Conservation (phyloP, 139 green algal species). For the Chlorella sp. region DNA sequence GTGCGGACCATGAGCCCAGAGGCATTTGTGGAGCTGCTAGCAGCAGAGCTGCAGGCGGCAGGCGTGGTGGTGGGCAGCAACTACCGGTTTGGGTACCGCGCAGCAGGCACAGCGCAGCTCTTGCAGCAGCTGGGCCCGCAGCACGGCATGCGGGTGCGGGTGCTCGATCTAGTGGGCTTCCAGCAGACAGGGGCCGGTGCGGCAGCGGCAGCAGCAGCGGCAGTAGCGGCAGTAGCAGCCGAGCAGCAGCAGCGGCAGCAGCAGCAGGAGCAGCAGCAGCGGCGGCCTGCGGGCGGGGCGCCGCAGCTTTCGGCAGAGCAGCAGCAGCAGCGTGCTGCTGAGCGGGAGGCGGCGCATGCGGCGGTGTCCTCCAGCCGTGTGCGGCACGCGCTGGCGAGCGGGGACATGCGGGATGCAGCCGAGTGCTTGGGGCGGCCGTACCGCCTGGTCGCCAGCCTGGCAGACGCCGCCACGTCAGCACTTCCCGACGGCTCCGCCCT, state of each 20-base stretch:
- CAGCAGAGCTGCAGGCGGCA: conserved; percentile 70
- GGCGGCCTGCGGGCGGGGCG: background rate
- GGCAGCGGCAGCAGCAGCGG: background rate
- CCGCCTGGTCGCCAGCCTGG: conserved; percentile 35
- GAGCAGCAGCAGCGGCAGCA: conserved; percentile 4
- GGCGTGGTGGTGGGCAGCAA: conserved; percentile 90
- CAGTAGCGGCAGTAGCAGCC: background rate
- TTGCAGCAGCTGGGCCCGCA: conserved; percentile 62
- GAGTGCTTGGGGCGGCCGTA: conserved; percentile 43
- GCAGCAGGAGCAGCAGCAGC: background rate
- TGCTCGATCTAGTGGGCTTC: conserved; percentile 63
- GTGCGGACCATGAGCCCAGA: conserved; percentile 80
- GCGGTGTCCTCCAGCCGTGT: conserved; percentile 65
- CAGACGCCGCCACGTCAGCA: background rate
- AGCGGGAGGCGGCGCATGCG: background rate
- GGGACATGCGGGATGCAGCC: conserved; percentile 44
- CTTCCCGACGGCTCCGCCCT: background rate
- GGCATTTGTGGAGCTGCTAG: conserved; percentile 88
- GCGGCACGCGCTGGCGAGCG: conserved; percentile 53
- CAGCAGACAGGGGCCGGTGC: background rate
- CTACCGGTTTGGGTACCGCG: conserved; percentile 93
- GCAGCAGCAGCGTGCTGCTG: conserved; percentile 11
- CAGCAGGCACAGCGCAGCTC: conserved; percentile 67
- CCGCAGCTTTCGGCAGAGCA: background rate
- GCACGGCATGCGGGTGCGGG: conserved; percentile 57